Percentiles rank a stretch among this genome's conserved stretches.
phyloP scores from a whole-genome alignment of 2,329 filamentous ascomycete genomes.

The Fusarium odoratissimum region DNA sequence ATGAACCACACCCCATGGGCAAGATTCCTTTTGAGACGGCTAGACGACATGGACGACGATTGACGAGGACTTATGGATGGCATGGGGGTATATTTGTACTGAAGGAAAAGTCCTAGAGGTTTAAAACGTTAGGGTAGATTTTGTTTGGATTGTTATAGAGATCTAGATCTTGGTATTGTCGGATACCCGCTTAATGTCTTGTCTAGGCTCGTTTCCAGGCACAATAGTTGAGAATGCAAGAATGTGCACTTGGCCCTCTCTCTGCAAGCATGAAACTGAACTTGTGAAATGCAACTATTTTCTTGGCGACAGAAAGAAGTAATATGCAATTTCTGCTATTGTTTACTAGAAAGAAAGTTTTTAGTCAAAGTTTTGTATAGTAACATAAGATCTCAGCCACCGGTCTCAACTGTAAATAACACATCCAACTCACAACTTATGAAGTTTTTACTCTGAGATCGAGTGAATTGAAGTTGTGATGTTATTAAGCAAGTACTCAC shows the following conservation, averaged over 20 bases:
- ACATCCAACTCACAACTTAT: too few relatives aligned
- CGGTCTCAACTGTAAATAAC: too few relatives aligned
- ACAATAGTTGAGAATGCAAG: fast-evolving
- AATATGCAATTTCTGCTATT: too few relatives aligned
- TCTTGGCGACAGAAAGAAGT: background rate
- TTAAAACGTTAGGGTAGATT: fast-evolving
- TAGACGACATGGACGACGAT: background rate
- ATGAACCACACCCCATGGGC: background rate
- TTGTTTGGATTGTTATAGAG: background rate
- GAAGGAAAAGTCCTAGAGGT: background rate
- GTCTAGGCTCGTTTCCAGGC: fast-evolving
- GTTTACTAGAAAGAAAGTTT: too few relatives aligned
- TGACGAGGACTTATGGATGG: constrained; percentile 1
- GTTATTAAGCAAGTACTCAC: background rate
- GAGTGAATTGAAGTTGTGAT: background rate
- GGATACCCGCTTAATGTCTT: fast-evolving
- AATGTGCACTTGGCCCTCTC: fast-evolving
- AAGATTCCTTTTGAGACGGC: background rate
- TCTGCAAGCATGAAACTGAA: fast-evolving
- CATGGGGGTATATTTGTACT: constrained; percentile 1
- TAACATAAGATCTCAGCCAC: too few relatives aligned
- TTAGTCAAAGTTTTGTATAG: too few relatives aligned
- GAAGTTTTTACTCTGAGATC: background rate
- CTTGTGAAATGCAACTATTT: background rate
- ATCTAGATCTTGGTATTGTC: background rate